Evolutionary conservation across 768 basidiomycete genomes (phyloP).

Genomic region (Phlebiopsis gigantea): DNA sequence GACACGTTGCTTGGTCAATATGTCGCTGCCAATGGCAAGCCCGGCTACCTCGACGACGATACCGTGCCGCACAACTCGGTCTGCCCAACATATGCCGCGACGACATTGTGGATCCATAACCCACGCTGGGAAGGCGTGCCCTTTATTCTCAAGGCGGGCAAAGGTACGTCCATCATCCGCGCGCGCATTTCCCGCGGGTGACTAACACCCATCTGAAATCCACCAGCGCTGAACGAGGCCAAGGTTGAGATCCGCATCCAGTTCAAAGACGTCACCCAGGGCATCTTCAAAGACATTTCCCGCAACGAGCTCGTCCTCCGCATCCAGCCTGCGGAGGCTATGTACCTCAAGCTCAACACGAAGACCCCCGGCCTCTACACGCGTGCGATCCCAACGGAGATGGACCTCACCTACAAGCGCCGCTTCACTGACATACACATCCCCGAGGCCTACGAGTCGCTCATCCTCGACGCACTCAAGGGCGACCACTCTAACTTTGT

Average conservation of each 20-base stretch:
- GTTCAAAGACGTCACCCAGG: slow-evolving; percentile 95
- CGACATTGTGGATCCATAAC: slow-evolving; percentile 88
- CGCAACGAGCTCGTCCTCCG: slow-evolving; percentile 97
- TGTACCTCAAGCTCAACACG: slow-evolving; percentile 95
- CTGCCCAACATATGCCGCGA: slow-evolving; percentile 93
- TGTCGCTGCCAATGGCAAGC: slow-evolving; percentile 81
- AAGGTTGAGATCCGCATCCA: slow-evolving; percentile 98
- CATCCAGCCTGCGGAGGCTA: slow-evolving; percentile 93
- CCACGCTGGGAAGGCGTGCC: slow-evolving; percentile 99
- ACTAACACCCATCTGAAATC: slow-evolving; percentile 6
- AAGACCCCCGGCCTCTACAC: slow-evolving; percentile 92
- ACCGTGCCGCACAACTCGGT: slow-evolving; percentile 90
- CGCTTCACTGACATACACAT: slow-evolving; percentile 89
- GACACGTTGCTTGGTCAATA: slow-evolving; percentile 96
- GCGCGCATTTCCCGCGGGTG: neutral
- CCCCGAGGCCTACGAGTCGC: slow-evolving; percentile 93
- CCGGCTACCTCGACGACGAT: slow-evolving; percentile 98
- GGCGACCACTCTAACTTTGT: slow-evolving; percentile 99
- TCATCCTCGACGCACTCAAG: slow-evolving; percentile 92
- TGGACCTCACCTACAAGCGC: slow-evolving; percentile 97
- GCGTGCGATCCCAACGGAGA: slow-evolving; percentile 89
- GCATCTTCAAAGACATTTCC: slow-evolving; percentile 94
- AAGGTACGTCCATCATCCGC: slow-evolving; percentile 51
- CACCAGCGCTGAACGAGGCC: slow-evolving; percentile 88
- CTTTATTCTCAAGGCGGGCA: slow-evolving; percentile 97